A percentile compares a stretch with the other conserved stretches of the same genome.
Evolutionary conservation across 352 stramenopile genomes (phyloP).

Genomic region (Thalassiosira exigua): DNA sequence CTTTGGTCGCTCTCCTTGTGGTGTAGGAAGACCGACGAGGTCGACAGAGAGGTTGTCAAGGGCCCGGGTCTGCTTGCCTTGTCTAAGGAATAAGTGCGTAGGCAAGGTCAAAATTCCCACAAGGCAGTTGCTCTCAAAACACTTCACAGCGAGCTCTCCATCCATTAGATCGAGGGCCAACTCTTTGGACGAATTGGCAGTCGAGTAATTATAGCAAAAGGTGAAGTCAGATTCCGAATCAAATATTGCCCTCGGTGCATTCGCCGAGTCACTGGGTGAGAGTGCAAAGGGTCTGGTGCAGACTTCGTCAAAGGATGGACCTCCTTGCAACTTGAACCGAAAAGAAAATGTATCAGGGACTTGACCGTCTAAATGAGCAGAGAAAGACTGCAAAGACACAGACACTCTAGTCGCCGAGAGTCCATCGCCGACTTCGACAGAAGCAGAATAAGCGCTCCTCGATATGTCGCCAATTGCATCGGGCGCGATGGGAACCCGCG

Average conservation of each 20-base stretch:
- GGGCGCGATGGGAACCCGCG: not conserved
- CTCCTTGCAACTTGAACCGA: constrained; percentile 35
- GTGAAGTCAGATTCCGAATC: constrained; percentile 14
- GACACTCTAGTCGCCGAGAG: constrained; percentile 21
- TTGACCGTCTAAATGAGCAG: not conserved
- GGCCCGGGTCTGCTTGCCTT: constrained; percentile 23
- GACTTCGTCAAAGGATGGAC: not conserved
- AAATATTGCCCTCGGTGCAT: no score
- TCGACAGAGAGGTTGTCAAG: constrained; percentile 36
- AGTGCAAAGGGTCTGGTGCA: constrained; percentile 4
- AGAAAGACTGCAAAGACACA: constrained; percentile 33
- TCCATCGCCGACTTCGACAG: constrained; percentile 25
- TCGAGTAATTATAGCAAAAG: constrained; percentile 44
- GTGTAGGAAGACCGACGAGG: not conserved
- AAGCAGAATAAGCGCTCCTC: constrained; percentile 20
- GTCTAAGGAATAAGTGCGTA: constrained; percentile 41
- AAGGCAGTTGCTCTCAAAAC: constrained; percentile 25
- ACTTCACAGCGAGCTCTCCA: constrained; percentile 30
- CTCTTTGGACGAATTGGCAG: not conserved
- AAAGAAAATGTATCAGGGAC: constrained; percentile 24
- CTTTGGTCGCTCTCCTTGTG: not conserved
- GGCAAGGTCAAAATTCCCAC: constrained; percentile 42
- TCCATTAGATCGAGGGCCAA: constrained; percentile 34
- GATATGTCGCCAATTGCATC: not conserved
- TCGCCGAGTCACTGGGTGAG: no score